These are phyloP conservation scores for Magnusiomyces tetraspermus DNA, from an alignment of 1,139 yeast genomes.

Conservation along the genomic window DNA sequence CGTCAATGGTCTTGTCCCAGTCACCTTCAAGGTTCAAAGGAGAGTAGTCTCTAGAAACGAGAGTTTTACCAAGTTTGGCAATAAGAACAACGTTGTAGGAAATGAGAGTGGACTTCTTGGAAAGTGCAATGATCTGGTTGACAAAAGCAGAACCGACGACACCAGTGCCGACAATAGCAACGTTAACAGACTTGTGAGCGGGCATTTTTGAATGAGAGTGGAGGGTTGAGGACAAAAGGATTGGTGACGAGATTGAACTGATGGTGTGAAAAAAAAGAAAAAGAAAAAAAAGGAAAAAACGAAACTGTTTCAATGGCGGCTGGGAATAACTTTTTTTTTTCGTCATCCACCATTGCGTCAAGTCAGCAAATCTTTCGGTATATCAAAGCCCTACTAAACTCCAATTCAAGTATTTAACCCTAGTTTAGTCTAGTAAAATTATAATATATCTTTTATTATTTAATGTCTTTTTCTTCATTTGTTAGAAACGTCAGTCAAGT, in stretches of 20 bases:
- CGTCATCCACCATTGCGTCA: too few species aligned
- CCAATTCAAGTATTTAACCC: too few species aligned
- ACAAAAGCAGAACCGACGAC: slow-evolving; percentile 91
- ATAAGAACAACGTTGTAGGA: slow-evolving; percentile 67
- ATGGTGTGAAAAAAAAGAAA: too few species aligned
- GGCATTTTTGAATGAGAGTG: not conserved
- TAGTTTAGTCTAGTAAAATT: too few species aligned
- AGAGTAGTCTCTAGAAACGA: slow-evolving; percentile 56
- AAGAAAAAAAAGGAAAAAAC: too few species aligned
- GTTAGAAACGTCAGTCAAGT: not conserved
- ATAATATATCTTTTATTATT: too few species aligned
- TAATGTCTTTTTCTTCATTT: not conserved
- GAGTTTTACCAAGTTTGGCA: slow-evolving; percentile 63
- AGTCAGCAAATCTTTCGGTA: too few species aligned
- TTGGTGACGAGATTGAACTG: too few species aligned
- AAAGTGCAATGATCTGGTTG: slow-evolving; percentile 52
- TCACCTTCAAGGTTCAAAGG: slow-evolving; percentile 51
- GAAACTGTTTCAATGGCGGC: too few species aligned
- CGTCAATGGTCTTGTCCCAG: slow-evolving; percentile 40
- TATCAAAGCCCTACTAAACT: too few species aligned
- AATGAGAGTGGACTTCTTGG: slow-evolving; percentile 24
- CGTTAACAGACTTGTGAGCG: not conserved
- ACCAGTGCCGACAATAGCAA: slow-evolving; percentile 38
- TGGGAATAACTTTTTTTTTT: too few species aligned
- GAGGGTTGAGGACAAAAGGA: too few species aligned